Evolutionary conservation across 1,284 basidiomycete species (phyloP), one percentile per base, ranked within the genome.

Genomic region (Ceratobasidium sp.): DNA sequence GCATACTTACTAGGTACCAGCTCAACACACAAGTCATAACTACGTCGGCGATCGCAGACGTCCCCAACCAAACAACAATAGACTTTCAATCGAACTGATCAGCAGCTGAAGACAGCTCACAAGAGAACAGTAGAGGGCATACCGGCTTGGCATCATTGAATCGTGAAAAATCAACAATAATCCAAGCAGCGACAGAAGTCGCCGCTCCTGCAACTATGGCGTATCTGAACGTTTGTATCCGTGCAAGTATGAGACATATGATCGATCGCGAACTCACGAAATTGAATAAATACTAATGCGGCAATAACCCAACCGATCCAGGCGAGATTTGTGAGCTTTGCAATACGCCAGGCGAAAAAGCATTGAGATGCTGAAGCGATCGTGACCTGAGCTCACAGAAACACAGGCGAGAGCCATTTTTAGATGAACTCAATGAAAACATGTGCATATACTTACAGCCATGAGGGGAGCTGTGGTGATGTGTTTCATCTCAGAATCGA

Each of bases 11-110:
- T 53, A 84, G 71, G 72, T 81, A 77, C 76, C 76, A 79, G 6
- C 80, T 80, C 23, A 84, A 75, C 16, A 78, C 79, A 0, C 62
- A 71, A 0, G 82, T 82, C 41, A 84, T 83, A 5, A 78, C n/a
- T 10, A 81, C 75, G 74, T 84, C 83, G 0, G 77, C 78, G 30
- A 79, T 55, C 36, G 76, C 78, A n/a, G 79, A 80, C 30, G 48
- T 70, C 6, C 55, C 52, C n/a, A 78, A 57, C 77, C 74, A 72
- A 1, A 81, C 73, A 70, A 81, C 79, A 26, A 76, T 50, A 34
- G 55, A 6, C 69, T 71, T 21, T 16, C 3, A 46, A 26, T 26
- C 36, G 34, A 26, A 41, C 36, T n/a, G n/a, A n/a, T n/a, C n/a
- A 23, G 21, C 8, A 12, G 18, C 8, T 39, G n/a, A 23, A 32